Evolutionary conservation across 495 filamentous ascomycete species (phyloP), one percentile per base, ranked within the genome.

Genomic region (Acidomyces sp.): DNA sequence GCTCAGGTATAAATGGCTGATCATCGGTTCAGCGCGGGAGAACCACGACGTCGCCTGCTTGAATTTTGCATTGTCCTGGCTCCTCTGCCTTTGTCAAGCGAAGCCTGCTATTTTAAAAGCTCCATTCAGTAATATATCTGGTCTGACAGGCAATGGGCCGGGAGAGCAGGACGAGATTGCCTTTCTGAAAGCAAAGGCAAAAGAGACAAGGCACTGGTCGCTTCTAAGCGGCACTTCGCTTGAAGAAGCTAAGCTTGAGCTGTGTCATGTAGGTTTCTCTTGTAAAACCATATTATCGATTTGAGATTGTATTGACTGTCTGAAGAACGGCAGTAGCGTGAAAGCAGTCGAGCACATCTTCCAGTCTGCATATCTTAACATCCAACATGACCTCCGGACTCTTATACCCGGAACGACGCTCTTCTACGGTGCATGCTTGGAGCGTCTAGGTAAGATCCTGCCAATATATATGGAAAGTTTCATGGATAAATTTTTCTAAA

Each of bases 11-110:
- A n/a, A n/a, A n/a, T n/a, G n/a, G 4, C 12, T 22, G 7, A 27
- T 35, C 22, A 1, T 6, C 16, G 33, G 33, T 34, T 20, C 6
- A 34, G 90, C 90, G 0, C 68, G 88, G 40, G 90, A 96, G 59
- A 90, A 90, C 49, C 77, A 85, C 43, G 90, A 97, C 51, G 82
- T 82, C 69, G 75, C 71, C 6, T 96, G 92, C 55, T 66, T 97
- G 26, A 96, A 94, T 59, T 95, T 93, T 61, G 83, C 84, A 31
- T 72, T 96, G 48, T 93, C 84, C 56, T 97, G 90, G 92, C 68
- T 96, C n/a, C 90, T 92, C 57, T 87, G 95, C 56, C 88, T 97
- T 51, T 78, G 79, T 21, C 80, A 85, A 53, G 74, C 82, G 0
- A 85, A 92, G 55, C 85, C 87, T 33, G 69, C 87, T 31, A 76